Evolutionary conservation across 768 basidiomycete genomes (phyloP), one percentile per base, ranked within the genome.

Genomic region (Wakefieldia striispora): DNA sequence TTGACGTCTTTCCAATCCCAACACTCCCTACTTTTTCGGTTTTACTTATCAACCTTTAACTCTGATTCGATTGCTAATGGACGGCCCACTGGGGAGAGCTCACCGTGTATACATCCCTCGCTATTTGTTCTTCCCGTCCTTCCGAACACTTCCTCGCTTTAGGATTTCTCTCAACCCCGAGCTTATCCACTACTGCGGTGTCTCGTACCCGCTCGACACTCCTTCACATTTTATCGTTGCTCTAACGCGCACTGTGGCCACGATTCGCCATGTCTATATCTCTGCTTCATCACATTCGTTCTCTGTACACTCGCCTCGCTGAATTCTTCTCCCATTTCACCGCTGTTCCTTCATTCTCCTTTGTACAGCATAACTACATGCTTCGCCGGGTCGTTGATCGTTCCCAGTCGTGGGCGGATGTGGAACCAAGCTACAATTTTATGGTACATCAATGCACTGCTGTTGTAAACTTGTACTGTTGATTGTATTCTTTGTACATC

Each of bases 401-500:
- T 45, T 37, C 31, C 11, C 45, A 50, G 23, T 23, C 24, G 37
- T 1, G 19, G 17, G 46, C 35, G 40, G 38, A 19, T 31, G 36
- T 0, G 45, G 45, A 58, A 43, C 1, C 7, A n/a, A 58, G 34
- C 40, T 51, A 54, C 60, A 58, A 49, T 49, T 50, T 47, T 53
- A 53, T 0, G 43, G 62, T 63, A 63, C 49, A 43, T 34, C 41
- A 38, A 45, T 43, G 49, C n/a, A 31, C 43, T 44, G 40, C n/a
- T 14, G 53, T 52, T 33, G 33, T 33, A 33, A 33, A 56, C 19
- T 41, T 63, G 59, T 63, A 65, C 57, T 45, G 51, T 43, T 43
- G 27, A 36, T 50, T 62, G 60, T 59, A 56, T 43, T 27, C 40
- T 42, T 47, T 63, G 60, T 65, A 62, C 40, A 40, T 39, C 45